Base-by-base conservation (phyloP, 192 early-diverging fungal genomes). In the Coemansia sp. region DNA sequence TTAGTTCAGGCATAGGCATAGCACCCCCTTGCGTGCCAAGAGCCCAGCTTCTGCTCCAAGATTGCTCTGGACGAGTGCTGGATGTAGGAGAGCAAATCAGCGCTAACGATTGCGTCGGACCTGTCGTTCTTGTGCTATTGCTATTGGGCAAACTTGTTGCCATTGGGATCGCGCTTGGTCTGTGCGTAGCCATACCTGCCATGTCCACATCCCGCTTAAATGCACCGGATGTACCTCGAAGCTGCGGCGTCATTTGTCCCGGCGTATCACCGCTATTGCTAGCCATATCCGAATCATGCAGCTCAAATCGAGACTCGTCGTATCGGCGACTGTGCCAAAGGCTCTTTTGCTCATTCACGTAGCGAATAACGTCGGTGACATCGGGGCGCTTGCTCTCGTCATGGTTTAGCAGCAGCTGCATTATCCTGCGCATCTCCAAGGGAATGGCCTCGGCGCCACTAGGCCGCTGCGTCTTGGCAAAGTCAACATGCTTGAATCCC, bases 401-500 rank as follows among this genome's bases (percentile, higher is more conserved):
- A 20, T 76, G 70, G 35, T 82, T 67, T 23, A 81, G 39, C 23
- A 81, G 62, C 28, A 59, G 50, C 39, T 72, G 69, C 73, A 81
- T 81, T 3, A 76, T 69, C 6, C 59, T 40, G 7, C 70, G 66
- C 40, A 81, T 66, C 42, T 81, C 73, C 9, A 56, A 31, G 3
- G 79, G 74, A 20, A 81, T 69, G 13, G 63, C 63, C 13, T 73
- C 74, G 16, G 71, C 70, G 9, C 37, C 63, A 3, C 33, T 20
- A 3, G 67, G 63, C 4, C 79, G 74, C 37, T 43, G 45, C 2
- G 46, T 60, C 53, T 62, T 53, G n/a, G 63, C 38, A 66, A 76
- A 65, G 20, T 82, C 74, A 10, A 73, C 63, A 26, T 70, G 65
- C 51, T 56, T 65, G 57, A 95, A 88, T 14, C 62, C 72, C 37